Conservation (phyloP, 2,329 filamentous ascomycete species). For the Fusarium annulatum region DNA sequence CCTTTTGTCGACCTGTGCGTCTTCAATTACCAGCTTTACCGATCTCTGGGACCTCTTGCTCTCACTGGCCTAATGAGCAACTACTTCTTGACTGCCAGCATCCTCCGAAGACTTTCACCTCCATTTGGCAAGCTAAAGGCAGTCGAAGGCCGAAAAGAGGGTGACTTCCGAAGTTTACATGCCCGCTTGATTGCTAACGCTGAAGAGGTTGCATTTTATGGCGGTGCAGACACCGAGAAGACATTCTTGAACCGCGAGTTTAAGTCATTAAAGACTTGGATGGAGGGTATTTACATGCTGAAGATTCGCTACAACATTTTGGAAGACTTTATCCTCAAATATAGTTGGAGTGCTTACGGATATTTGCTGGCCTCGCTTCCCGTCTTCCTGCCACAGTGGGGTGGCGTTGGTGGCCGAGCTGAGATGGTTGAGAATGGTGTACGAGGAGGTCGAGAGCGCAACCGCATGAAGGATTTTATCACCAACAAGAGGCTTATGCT, state of each 20-base stretch:
- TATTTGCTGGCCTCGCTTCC: conserved; percentile 94
- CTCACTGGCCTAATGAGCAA: conserved; percentile 88
- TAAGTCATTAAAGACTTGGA: conserved; percentile 92
- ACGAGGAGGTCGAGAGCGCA: conserved; percentile 74
- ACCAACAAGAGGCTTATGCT: conserved; percentile 99
- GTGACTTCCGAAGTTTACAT: conserved; percentile 92
- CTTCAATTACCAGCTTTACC: conserved; percentile 97
- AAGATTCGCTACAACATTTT: conserved; percentile 99
- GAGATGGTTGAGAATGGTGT: conserved; percentile 68
- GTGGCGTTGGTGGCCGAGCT: conserved; percentile 79
- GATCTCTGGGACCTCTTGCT: conserved; percentile 88
- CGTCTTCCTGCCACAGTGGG: conserved; percentile 94
- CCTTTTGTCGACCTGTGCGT: conserved; percentile 96
- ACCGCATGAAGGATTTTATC: conserved; percentile 98
- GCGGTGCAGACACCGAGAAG: conserved; percentile 94
- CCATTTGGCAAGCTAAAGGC: conserved; percentile 98
- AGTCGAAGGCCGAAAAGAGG: conserved; percentile 93
- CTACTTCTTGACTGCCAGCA: conserved; percentile 92
- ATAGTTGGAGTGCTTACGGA: conserved; percentile 97
- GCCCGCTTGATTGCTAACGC: conserved; percentile 94
- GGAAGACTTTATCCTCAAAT: conserved; percentile 97
- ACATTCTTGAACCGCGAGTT: conserved; percentile 92
- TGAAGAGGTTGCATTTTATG: conserved; percentile 97
- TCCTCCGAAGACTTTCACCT: conserved; percentile 87
- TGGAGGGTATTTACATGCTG: conserved; percentile 97